Evolutionary conservation across 306 rosid genomes (phyloP).

Genomic region (Amphicarpaea edgeworthii): DNA sequence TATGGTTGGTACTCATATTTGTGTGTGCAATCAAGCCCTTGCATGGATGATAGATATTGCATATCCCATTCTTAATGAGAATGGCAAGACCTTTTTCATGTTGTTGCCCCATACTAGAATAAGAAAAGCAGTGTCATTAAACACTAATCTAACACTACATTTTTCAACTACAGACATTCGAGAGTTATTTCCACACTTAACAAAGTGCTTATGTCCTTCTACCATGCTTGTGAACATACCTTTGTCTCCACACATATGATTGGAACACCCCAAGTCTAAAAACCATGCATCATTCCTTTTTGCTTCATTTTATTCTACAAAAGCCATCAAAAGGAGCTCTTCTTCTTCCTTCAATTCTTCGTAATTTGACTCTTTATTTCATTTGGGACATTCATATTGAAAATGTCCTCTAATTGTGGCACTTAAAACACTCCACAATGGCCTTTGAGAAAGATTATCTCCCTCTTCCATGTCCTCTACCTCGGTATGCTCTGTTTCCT

Average conservation of each 20-base stretch:
- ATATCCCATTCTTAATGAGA: background rate
- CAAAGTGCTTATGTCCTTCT: background rate
- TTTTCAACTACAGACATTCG: background rate
- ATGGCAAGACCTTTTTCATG: background rate
- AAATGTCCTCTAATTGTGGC: constrained; percentile 1
- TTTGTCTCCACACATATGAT: constrained; percentile 13
- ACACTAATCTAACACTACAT: background rate
- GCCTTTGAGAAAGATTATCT: background rate
- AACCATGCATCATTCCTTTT: background rate
- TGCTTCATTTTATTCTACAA: background rate
- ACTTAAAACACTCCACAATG: constrained; percentile 4
- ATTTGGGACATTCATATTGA: constrained; percentile 4
- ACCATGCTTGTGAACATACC: background rate
- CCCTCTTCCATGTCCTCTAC: constrained; percentile 2
- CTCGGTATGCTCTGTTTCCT: background rate
- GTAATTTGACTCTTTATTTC: background rate
- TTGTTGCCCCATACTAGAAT: background rate
- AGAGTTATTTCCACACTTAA: background rate
- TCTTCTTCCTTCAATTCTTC: background rate
- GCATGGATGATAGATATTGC: background rate
- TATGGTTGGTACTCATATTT: background rate
- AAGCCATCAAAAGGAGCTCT: background rate
- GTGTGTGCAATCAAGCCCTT: background rate
- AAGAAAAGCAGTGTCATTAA: background rate
- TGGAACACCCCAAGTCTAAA: background rate